Evolutionary conservation across 495 filamentous ascomycete genomes (phyloP), one percentile per base, ranked within the genome.

Genomic region (Stereocaulon alpinum): DNA sequence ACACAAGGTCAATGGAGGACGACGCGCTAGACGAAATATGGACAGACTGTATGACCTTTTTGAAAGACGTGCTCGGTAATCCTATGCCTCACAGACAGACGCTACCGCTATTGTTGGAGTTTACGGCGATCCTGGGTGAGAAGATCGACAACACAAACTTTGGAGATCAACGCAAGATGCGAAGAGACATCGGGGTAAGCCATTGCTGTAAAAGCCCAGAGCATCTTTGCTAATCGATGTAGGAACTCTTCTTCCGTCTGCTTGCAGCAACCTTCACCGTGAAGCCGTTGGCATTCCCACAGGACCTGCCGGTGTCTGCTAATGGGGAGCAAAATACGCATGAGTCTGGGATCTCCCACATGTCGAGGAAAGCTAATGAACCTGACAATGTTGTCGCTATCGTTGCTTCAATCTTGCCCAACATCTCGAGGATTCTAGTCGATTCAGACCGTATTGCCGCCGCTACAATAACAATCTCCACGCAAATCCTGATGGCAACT

Each of bases 11-110:
- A 4, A 74, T 96, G 15, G 93, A 99, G 66, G 93, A 99, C 64
- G 93, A 99, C 75, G 86, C 93, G n/a, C 92, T 97, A 77, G 94
- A 99, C 66, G 93, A 99, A 71, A 96, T 99, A 34, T 99, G 93
- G 93, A 76, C 81, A 41, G 94, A 99, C 66, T 97, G 92, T 69
- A 89, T 89, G 65, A 82, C 85, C 0, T 99, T 99, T 70, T 69
- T 97, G 45, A 85, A 82, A 55, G 94, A 97, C 70, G 82, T 97
- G 6, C 75, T 97, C 30, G 85, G 86, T 45, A 97, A 99, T 69
- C 94, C 94, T 3, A 88, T 99, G 64, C 94, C 93, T 1, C 92
- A 97, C 67, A 80, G 93, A 50, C 90, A 95, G 68, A 91, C 88
- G 22, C 76, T 99, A 24, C 89, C 94, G 7, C 84, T 86, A 30